Base-by-base conservation (phyloP, 2,329 filamentous ascomycete genomes). In the Podosphaera fusca region DNA sequence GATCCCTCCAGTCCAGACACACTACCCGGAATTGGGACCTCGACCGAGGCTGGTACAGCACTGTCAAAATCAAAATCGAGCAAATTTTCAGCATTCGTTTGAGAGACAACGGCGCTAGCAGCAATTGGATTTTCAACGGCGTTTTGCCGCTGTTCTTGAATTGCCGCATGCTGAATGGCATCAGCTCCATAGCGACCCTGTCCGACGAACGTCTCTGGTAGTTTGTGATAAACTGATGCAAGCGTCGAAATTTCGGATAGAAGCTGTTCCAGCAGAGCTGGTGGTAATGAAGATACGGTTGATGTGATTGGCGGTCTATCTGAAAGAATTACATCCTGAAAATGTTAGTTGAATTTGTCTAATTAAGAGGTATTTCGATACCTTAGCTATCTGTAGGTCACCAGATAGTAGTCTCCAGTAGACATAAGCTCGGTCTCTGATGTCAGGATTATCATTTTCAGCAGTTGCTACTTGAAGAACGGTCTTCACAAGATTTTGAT, bases 201-300 rank as follows among this genome's bases (percentile, higher is more conserved):
- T 63, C 92, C 92, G 58, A 98, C 84, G 70, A 98, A 98, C n/a
- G 90, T 88, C 76, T 94, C 87, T 50, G 92, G 89, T 7, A 89
- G 89, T 72, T 95, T 96, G 78, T 98, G 92, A 72, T 98, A 98
- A 30, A 98, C 92, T 1, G 90, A 96, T 6, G 92, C 88, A 35
- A 98, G 78, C 8, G 92, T 95, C 10, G 90, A 96, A 36, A 98
- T 79, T 69, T 98, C 90, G 8, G 78, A 76, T 7, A 98, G 79
- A n/a, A 98, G 80, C 69, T 88, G 83, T 60, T 98, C 90, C 49
- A 98, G 78, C 5, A 98, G 76, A 38, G 82, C 75, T 4, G 85
- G 78, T 1, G 92, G 88, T 35, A 96, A 76, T 58, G 86, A 90
- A 58, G 86, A 86, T 72, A 98, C 95, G 33, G 92, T 98, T 30